These are phyloP conservation scores for Aspergillus sp. DNA, from an alignment of 2,329 filamentous ascomycete species.

Conservation along the genomic window DNA sequence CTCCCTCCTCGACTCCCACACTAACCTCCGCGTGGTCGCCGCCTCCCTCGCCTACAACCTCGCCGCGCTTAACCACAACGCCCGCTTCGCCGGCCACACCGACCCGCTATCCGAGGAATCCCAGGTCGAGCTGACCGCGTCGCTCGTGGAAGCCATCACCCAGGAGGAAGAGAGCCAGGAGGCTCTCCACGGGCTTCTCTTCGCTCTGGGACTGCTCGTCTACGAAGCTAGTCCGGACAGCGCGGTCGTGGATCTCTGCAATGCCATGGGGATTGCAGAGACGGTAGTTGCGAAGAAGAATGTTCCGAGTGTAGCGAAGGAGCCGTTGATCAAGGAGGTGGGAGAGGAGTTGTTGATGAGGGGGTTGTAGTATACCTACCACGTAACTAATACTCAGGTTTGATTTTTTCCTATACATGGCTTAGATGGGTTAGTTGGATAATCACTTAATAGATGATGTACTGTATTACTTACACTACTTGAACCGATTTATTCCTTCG, in stretches of 20 bases:
- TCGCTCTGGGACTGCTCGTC: constrained; percentile 73
- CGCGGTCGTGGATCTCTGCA: constrained; percentile 77
- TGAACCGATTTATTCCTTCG: too few species aligned
- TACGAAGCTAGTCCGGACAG: constrained; percentile 71
- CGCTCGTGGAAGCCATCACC: constrained; percentile 72
- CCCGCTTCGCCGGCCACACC: constrained; percentile 59
- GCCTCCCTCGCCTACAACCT: constrained; percentile 84
- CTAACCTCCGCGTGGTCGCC: constrained; percentile 78
- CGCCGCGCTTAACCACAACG: constrained; percentile 67
- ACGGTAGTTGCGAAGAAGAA: constrained; percentile 58
- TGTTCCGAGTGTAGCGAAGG: constrained; percentile 39
- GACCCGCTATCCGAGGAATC: constrained; percentile 67
- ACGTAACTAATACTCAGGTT: not conserved
- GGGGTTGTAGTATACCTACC: constrained; percentile 27
- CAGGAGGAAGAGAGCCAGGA: constrained; percentile 60
- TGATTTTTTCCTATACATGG: too few species aligned
- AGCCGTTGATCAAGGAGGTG: constrained; percentile 59
- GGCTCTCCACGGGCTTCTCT: constrained; percentile 72
- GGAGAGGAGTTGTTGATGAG: constrained; percentile 48
- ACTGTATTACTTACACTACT: too few species aligned
- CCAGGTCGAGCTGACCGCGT: constrained; percentile 79
- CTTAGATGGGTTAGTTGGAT: too few species aligned
- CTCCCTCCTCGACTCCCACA: constrained; percentile 74
- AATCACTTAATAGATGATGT: too few species aligned
- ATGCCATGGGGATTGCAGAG: constrained; percentile 71